Base-by-base conservation (phyloP, 208 protist species). In the Sergeia podlipaevii region DNA sequence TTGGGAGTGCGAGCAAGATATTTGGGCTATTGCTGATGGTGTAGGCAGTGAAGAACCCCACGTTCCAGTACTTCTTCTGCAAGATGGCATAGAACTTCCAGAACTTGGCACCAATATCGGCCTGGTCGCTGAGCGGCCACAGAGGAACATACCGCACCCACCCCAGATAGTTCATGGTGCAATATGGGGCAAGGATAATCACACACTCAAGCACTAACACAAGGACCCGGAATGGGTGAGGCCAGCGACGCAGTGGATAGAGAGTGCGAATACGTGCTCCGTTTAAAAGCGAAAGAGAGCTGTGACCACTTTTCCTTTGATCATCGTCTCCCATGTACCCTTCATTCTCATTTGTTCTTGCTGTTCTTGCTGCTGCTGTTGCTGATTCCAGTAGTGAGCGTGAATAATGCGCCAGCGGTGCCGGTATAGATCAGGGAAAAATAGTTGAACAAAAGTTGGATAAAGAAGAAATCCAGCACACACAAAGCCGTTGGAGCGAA, bases 41-140 rank as follows among this genome's bases (percentile, higher is more conserved):
- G 60, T 85, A 93, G 17, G 77, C 73, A 2, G 46, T 47, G 17
- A 93, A 56, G 45, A 76, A 76, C 28, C 76, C 73, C 7, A 89
- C 82, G 51, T 80, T 67, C 82, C 85, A 93, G 65, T 90, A 89
- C 53, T 74, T 75, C 30, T 75, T 51, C 65, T 93, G 85, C 7
- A 93, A 71, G 49, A 58, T 61, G 17, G 69, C 66, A 54, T 89
- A 92, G 18, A 92, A 68, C 29, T 55, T 53, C 78, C 69, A 87
- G 24, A 88, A 87, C 13, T 51, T 58, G 29, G 34, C 4, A n/a
- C 65, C 61, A 11, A 80, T 70, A 17, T 8, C 30, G 10, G 15
- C 29, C 38, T 20, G 29, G 24, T 65, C 43, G 18, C 38, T 32
- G 3, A 50, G 32, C 23, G 56, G 58, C 62, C 70, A 84, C 42